phyloP scores from a whole-genome alignment of 257 asterid genomes.

The Nicotiana obtusifolia region DNA sequence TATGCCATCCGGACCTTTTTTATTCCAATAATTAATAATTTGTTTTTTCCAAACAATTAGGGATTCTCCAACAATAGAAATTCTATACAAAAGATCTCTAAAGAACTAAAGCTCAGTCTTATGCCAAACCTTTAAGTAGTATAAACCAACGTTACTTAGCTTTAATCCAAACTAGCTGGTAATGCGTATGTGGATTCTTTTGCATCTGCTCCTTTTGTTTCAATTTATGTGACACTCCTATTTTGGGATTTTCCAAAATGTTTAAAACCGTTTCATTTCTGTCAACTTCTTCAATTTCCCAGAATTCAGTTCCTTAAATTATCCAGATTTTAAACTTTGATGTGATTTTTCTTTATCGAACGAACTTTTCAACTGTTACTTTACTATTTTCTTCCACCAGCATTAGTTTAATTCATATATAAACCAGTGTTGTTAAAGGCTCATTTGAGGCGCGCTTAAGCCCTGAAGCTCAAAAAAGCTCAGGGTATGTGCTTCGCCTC shows the following conservation, averaged over 20 bases:
- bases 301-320: not conserved
- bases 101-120: not conserved
- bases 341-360: not conserved
- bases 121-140: not conserved
- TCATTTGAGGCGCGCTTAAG: too few relatives aligned
- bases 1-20: not conserved
- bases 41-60: not conserved
- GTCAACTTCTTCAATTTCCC: not conserved
- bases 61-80: not conserved
- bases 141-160: not conserved
- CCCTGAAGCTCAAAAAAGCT: too few relatives aligned
- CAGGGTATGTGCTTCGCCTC: too few relatives aligned
- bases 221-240: not conserved
- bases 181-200: not conserved
- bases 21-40: not conserved
- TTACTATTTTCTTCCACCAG: not conserved
- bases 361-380: not conserved
- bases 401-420: not conserved
- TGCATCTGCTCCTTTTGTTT: not conserved
- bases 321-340: not conserved
- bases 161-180: not conserved
- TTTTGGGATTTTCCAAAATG: not conserved
- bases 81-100: not conserved
- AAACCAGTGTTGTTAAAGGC: too few relatives aligned
- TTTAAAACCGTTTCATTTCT: not conserved